Evolutionary conservation across 139 green algal species (phyloP), one percentile per base, ranked within the genome.

Genomic region (Parachlorella kessleri): DNA sequence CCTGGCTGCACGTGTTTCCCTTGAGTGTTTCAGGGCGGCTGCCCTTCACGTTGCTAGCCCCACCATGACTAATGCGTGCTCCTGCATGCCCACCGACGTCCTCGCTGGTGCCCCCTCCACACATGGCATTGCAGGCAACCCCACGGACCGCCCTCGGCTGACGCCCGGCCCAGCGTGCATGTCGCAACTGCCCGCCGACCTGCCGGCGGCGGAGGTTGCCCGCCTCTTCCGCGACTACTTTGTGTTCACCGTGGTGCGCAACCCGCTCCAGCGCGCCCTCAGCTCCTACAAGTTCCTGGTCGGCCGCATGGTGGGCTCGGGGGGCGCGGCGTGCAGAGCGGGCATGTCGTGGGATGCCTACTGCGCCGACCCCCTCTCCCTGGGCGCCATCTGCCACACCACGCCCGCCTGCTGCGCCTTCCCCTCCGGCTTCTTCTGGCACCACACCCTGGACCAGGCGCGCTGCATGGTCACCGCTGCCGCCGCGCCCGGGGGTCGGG

Each of bases 211-310:
- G 14, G 30, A 63, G 39, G 66, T 78, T 37, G 70, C 39, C 14
- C 3, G 8, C 21, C 72, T 79, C 37, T 83, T 71, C 68, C 35
- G 32, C 21, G 70, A 72, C 23, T 83, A 83, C 70, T 83, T 79
- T 73, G 78, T 83, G 39, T 78, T 83, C 55, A 75, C 55, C 36
- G 68, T 83, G 32, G 78, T 83, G 63, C 78, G 78, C 70, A 83
- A 73, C 55, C 78, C 78, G 3, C 78, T 64, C 54, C 59, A 69
- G 70, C 78, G 78, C 3, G 55, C 55, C 1, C 40, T 83, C 3
- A 79, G 70, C 78, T 32, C 23, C 70, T 83, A 73, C 32, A 32
- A 28, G 6, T 79, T 83, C 68, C 70, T 83, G 75, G 67, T 70
- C 39, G 59, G 65, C 38, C 75, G 71, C 59, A 63, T 80, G 64